A percentile compares a stretch with the other conserved stretches of the same genome.
Conservation (phyloP, 2,329 filamentous ascomycete species). For the Leptodontidium sp. region DNA sequence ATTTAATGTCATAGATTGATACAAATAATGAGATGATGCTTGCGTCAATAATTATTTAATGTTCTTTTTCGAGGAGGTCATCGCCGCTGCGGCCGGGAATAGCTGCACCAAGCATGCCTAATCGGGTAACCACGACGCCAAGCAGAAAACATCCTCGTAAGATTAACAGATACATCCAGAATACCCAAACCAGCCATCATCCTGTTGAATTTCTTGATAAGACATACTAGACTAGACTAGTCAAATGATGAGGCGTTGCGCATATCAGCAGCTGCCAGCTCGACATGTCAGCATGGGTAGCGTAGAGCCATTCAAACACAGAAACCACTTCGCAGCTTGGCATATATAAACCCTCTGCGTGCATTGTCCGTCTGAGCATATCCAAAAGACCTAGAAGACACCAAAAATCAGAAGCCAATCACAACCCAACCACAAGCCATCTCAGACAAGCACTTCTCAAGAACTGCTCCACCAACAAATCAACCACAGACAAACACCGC, state of each 20-base stretch:
- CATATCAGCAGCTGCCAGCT: neutral
- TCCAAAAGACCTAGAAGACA: neutral
- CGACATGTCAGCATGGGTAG: neutral
- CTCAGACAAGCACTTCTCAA: too few relatives aligned
- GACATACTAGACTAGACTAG: neutral
- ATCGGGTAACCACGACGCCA: conserved; percentile 16
- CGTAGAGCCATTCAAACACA: neutral
- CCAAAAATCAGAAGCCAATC: neutral
- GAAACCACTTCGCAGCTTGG: neutral
- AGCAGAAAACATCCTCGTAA: neutral
- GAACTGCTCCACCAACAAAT: neutral
- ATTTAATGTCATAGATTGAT: too few relatives aligned
- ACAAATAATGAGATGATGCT: too few relatives aligned
- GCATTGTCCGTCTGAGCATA: neutral
- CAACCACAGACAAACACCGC: neutral
- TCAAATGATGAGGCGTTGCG: neutral
- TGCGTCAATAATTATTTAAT: too few relatives aligned
- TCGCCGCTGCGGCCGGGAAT: neutral
- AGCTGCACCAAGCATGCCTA: conserved; percentile 1
- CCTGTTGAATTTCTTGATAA: neutral
- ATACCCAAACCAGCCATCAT: neutral
- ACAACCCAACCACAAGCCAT: too few relatives aligned
- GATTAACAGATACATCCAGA: conserved; percentile 3
- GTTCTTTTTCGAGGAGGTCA: neutral
- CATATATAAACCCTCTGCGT: neutral